Percentiles rank a stretch among this genome's conserved stretches.
Evolutionary conservation across 345 rosid species (phyloP).

Genomic region (Combretum micranthum): DNA sequence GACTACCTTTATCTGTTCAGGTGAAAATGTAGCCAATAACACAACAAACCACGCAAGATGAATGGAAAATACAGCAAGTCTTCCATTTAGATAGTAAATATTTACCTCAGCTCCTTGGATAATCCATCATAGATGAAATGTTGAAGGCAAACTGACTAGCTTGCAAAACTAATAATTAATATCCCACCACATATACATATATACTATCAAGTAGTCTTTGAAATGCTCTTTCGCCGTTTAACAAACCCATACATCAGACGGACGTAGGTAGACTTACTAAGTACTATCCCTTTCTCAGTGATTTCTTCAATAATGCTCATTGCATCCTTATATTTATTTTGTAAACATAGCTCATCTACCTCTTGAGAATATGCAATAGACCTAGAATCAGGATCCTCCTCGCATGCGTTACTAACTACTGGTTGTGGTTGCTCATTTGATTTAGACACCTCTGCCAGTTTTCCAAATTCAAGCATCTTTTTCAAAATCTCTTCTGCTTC

Average conservation of each 20-base stretch:
- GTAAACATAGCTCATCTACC: slow-evolving; percentile 59
- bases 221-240: slow-evolving; percentile 45
- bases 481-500: slow-evolving; percentile 54
- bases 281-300: slow-evolving; percentile 27
- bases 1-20: too few relatives aligned
- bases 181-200: background rate
- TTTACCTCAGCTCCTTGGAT: too few relatives aligned
- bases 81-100: too few relatives aligned
- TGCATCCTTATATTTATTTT: slow-evolving; percentile 53
- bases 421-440: slow-evolving; percentile 15
- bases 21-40: too few relatives aligned
- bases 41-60: too few relatives aligned
- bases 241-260: slow-evolving; percentile 47
- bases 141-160: too few relatives aligned
- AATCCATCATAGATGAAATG: too few relatives aligned
- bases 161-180: background rate
- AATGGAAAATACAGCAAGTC: too few relatives aligned
- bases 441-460: slow-evolving; percentile 23
- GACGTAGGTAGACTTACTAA: slow-evolving; percentile 35
- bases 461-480: slow-evolving; percentile 40
- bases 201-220: slow-evolving; percentile 18
- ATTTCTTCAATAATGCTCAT: slow-evolving; percentile 31
- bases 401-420: slow-evolving; percentile 13
- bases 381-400: slow-evolving; percentile 28
- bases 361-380: slow-evolving; percentile 42